These are phyloP conservation scores for Globisporangium emineosum DNA, from an alignment of 352 stramenopile species.

Conservation along the genomic window DNA sequence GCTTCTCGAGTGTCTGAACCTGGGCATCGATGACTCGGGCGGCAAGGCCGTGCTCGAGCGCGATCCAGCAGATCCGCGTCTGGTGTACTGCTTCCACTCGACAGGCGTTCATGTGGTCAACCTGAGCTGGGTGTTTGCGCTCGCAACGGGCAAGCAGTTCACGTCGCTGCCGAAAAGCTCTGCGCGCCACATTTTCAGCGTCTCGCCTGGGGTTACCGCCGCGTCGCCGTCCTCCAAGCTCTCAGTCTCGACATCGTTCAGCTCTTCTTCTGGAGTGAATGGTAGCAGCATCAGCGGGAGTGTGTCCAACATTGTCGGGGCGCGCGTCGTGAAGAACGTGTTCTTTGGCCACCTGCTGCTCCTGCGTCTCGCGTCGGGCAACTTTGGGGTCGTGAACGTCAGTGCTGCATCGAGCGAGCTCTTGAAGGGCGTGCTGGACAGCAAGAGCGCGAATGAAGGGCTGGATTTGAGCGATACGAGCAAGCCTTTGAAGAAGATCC, in stretches of 20 bases:
- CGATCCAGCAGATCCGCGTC: conserved; percentile 44
- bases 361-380: conserved; percentile 63
- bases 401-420: conserved; percentile 69
- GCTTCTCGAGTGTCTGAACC: conserved; percentile 69
- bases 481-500: conserved; percentile 38
- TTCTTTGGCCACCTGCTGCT: conserved; percentile 74
- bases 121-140: conserved; percentile 61
- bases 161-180: conserved; percentile 57
- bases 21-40: conserved; percentile 72
- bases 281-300: neutral
- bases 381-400: conserved; percentile 80
- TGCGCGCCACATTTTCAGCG: conserved; percentile 74
- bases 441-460: conserved; percentile 18
- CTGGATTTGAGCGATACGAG: conserved; percentile 4
- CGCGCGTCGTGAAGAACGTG: conserved; percentile 69
- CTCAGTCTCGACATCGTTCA: conserved; percentile 8
- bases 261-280: neutral
- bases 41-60: conserved; percentile 52
- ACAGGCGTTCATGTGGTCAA: conserved; percentile 79
- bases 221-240: conserved; percentile 1
- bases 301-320: conserved; percentile 59
- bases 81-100: conserved; percentile 76
- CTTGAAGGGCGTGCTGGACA: conserved; percentile 54
- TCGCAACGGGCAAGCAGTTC: conserved; percentile 60
- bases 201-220: conserved; percentile 38